A percentile compares a stretch with the other conserved stretches of the same genome.
phyloP scores from a whole-genome alignment of 768 basidiomycete genomes.

The Leccinum disarticulatum region DNA sequence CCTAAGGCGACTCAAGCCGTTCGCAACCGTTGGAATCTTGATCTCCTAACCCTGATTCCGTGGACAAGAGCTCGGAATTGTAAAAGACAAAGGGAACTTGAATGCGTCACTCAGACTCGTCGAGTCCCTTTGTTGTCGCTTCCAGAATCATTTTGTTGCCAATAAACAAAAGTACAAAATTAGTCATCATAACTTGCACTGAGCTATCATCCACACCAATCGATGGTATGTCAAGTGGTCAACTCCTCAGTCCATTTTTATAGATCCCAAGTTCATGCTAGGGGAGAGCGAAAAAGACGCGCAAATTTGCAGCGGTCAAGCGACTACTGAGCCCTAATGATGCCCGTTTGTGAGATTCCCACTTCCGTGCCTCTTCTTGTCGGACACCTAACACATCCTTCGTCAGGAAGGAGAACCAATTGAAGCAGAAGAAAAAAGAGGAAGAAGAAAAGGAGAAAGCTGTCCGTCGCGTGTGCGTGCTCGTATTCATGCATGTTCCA shows the following conservation, averaged over 20 bases:
- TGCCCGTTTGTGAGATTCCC: constrained; percentile 73
- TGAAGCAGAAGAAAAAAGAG: constrained; percentile 85
- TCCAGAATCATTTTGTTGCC: background rate
- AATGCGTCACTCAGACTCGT: background rate
- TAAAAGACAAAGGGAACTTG: background rate
- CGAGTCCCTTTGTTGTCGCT: background rate
- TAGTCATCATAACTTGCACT: background rate
- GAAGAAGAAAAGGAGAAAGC: constrained; percentile 77
- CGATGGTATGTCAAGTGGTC: constrained; percentile 19
- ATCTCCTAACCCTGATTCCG: background rate
- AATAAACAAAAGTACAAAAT: background rate
- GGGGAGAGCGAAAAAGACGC: constrained; percentile 91
- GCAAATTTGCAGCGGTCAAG: constrained; percentile 94
- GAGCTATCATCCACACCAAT: background rate
- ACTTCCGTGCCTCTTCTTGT: background rate
- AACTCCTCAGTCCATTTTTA: background rate
- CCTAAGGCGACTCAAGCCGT: background rate
- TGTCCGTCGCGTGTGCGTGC: constrained; percentile 73
- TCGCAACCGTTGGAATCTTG: background rate
- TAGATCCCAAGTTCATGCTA: constrained; percentile 28
- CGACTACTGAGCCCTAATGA: constrained; percentile 93
- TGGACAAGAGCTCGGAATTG: background rate
- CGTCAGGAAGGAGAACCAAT: constrained; percentile 86
- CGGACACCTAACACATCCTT: constrained; percentile 5
- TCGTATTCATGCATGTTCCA: background rate